Conservation (phyloP, 2,329 filamentous ascomycete genomes). For the Alternaria gaisen region DNA sequence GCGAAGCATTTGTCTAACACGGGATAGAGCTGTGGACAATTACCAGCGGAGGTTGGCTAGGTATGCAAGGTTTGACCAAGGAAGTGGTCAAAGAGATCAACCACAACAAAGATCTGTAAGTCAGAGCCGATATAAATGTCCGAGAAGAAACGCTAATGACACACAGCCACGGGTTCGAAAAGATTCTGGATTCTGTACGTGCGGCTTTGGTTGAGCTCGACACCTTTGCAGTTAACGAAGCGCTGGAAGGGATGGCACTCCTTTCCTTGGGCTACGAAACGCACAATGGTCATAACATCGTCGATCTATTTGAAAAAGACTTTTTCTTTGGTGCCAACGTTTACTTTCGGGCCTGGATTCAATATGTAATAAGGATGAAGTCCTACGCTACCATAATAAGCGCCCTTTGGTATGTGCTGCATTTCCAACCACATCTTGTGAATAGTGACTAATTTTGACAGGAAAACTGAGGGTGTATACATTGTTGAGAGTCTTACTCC, state of each 20-base stretch:
- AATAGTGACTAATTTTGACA: not conserved
- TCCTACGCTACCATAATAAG: not conserved
- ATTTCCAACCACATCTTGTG: not conserved
- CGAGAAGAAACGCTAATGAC: not conserved
- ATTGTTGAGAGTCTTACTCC: not conserved
- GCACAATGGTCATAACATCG: not conserved
- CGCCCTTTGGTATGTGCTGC: not conserved
- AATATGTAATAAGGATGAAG: not conserved
- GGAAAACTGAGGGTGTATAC: not conserved
- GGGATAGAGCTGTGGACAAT: not conserved
- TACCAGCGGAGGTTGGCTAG: not conserved
- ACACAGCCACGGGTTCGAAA: not conserved
- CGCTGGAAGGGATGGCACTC: not conserved
- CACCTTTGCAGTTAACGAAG: not conserved
- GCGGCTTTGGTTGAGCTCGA: not conserved
- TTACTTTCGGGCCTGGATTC: not conserved
- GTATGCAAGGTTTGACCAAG: not conserved
- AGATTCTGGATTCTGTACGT: not conserved
- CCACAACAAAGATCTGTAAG: conserved; percentile 1
- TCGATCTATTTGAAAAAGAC: not conserved
- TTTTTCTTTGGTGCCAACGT: not conserved
- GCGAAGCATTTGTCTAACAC: not conserved
- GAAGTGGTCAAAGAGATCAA: not conserved
- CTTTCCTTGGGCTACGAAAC: not conserved
- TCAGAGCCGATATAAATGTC: too few species aligned